A percentile compares a stretch with the other conserved stretches of the same genome.
Conservation (phyloP, 1,284 basidiomycete species). For the Sphagnurus paluster region DNA sequence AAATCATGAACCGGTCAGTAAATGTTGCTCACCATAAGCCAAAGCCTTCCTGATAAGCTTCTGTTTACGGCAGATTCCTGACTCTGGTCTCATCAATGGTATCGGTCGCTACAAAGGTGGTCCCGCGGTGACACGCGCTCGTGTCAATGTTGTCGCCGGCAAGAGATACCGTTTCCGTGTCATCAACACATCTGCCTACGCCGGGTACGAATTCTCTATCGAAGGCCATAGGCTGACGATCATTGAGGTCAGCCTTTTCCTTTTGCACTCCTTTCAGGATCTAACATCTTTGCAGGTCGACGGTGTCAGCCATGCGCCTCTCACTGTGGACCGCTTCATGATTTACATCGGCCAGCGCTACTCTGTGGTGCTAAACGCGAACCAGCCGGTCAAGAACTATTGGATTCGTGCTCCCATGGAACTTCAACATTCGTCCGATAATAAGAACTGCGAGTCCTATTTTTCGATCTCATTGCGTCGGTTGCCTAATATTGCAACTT, state of each 20-base stretch:
- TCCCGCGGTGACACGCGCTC: constrained; percentile 22
- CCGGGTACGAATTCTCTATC: too few relatives aligned
- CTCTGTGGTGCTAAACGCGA: constrained; percentile 37
- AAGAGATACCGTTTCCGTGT: constrained; percentile 47
- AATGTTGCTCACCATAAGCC: background rate
- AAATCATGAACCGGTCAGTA: constrained; percentile 24
- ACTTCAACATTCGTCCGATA: constrained; percentile 3
- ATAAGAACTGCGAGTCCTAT: background rate
- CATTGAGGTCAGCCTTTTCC: constrained; percentile 12
- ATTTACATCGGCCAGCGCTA: constrained; percentile 34
- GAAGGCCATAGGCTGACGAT: constrained; percentile 6
- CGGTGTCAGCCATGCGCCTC: constrained; percentile 33
- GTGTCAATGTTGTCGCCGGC: constrained; percentile 27
- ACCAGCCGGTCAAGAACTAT: constrained; percentile 38
- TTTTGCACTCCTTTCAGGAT: too few relatives aligned
- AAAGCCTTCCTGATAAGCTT: background rate
- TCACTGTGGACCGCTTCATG: constrained; percentile 29
- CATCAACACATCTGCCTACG: constrained; percentile 36
- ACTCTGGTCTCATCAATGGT: constrained; percentile 30
- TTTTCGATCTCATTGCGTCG: background rate
- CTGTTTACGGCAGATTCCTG: constrained; percentile 14
- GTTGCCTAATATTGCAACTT: background rate
- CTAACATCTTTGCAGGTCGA: too few relatives aligned
- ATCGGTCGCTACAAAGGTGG: constrained; percentile 31
- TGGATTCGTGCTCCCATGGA: constrained; percentile 36